Conservation (phyloP, 345 rosid species). For the Ceriops zippeliana region DNA sequence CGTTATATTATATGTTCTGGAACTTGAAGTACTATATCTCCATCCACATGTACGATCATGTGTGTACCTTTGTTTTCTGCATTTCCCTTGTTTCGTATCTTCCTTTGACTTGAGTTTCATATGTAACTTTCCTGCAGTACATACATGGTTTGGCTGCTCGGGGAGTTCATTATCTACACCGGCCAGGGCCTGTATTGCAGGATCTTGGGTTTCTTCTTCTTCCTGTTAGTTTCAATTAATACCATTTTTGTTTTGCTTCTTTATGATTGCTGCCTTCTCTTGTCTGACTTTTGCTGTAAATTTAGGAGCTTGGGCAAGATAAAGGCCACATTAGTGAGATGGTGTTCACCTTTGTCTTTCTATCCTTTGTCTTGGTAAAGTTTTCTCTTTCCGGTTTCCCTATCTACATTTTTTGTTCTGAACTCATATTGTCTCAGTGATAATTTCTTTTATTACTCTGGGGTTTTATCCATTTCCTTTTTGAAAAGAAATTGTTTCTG, state of each 20-base stretch:
- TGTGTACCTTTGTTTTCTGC: too few species aligned
- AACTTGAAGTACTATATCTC: too few species aligned
- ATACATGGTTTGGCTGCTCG: conserved; percentile 95
- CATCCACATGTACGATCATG: too few species aligned
- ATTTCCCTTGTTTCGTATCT: not conserved
- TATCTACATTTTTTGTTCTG: not conserved
- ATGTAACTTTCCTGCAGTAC: conserved; percentile 47
- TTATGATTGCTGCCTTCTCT: not conserved
- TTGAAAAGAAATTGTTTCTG: not conserved
- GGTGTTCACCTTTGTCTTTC: conserved; percentile 59
- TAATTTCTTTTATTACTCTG: too few species aligned
- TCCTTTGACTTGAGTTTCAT: not conserved
- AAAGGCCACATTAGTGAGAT: conserved; percentile 91
- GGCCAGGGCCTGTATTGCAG: conserved; percentile 83
- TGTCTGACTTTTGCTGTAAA: conserved; percentile 17
- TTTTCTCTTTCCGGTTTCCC: conserved; percentile 9
- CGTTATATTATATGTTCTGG: too few species aligned
- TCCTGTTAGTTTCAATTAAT: conserved; percentile 53
- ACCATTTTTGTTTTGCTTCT: not conserved
- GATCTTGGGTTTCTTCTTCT: conserved; percentile 85
- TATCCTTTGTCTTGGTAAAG: conserved; percentile 73
- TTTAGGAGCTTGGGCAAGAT: conserved; percentile 92
- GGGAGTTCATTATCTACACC: conserved; percentile 93
- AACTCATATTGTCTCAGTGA: too few species aligned
- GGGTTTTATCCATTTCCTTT: not conserved